Conservation (phyloP, 1,284 basidiomycete species). For the Ustilago lituana region DNA sequence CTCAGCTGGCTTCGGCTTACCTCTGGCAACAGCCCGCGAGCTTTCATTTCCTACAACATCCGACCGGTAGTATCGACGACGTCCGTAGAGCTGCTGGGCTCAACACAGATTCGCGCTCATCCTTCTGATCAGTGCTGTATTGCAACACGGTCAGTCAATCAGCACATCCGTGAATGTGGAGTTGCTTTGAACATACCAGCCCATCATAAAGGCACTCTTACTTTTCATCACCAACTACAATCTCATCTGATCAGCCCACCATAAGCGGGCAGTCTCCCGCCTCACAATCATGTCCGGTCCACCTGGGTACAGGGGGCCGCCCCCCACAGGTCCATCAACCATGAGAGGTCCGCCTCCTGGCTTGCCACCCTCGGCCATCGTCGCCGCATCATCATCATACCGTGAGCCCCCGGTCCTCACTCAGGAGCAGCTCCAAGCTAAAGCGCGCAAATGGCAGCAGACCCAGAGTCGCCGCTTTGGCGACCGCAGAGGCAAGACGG, state of each 20-base stretch:
- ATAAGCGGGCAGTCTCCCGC: conserved; percentile 4
- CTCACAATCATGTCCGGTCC: conserved; percentile 47
- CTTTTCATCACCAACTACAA: no score
- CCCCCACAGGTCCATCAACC: conserved; percentile 43
- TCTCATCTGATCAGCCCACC: background rate
- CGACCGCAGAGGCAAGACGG: conserved; percentile 82
- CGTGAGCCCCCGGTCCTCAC: conserved; percentile 71
- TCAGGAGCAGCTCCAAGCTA: conserved; percentile 81
- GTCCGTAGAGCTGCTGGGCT: no score
- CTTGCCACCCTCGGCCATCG: conserved; percentile 28
- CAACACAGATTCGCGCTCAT: no score
- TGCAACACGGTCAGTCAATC: no score
- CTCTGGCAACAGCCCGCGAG: no score
- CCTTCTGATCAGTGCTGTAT: no score
- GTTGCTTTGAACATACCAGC: no score
- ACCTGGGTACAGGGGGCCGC: conserved; percentile 49
- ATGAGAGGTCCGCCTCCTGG: conserved; percentile 49
- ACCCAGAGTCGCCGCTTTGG: conserved; percentile 91
- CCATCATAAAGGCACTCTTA: no score
- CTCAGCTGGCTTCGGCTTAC: no score
- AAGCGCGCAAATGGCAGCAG: conserved; percentile 91
- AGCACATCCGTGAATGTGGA: no score
- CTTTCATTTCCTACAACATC: no score
- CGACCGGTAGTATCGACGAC: no score
- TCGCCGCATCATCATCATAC: conserved; percentile 23